Evolutionary conservation across 2,329 filamentous ascomycete genomes (phyloP), one percentile per base, ranked within the genome.

Genomic region (Intubia oerlemansii): DNA sequence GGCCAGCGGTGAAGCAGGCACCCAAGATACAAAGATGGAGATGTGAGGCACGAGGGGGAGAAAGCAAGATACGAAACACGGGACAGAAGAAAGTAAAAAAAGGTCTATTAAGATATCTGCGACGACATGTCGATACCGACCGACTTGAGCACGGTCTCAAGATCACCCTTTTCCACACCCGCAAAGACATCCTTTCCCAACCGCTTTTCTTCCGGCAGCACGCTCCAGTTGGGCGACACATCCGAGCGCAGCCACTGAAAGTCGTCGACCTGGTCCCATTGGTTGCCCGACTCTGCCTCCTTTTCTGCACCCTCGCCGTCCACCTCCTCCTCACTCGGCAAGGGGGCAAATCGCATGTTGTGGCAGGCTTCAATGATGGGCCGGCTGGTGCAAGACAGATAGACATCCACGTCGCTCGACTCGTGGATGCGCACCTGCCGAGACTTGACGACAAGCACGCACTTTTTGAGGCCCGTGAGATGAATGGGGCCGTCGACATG

Each of bases 181-280:
- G 54, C 2, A 73, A 65, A 0, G 51, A 39, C 10, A n/a, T n/a
- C n/a, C n/a, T n/a, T n/a, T n/a, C n/a, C n/a, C n/a, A 85, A 51
- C 15, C 62, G 61, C 31, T 72, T 54, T 1, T 56, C 56, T 29
- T 68, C 60, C 2, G 66, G 55, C 14, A 95, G 41, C 3, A 80
- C 50, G 19, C 57, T 66, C 81, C 85, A 98, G 45, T 98, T 84
- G 3, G 88, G 88, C 44, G 80, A 93, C 17, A 68, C 67, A 33
- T 78, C 80, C 11, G 66, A 60, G 49, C 84, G 90, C 37, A 93
- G 63, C 88, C 88, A 95, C 52, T 91, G 91, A 59, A 98, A 98
- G 48, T 98, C 88, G 47, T 95, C 80, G 11, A 95, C 78, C 42
- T 88, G 70, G 40, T 84, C 65, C 80, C 81, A 98, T 41, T 76